Base-by-base conservation (phyloP, 2,329 filamentous ascomycete genomes). In the Cytospora piceae region DNA sequence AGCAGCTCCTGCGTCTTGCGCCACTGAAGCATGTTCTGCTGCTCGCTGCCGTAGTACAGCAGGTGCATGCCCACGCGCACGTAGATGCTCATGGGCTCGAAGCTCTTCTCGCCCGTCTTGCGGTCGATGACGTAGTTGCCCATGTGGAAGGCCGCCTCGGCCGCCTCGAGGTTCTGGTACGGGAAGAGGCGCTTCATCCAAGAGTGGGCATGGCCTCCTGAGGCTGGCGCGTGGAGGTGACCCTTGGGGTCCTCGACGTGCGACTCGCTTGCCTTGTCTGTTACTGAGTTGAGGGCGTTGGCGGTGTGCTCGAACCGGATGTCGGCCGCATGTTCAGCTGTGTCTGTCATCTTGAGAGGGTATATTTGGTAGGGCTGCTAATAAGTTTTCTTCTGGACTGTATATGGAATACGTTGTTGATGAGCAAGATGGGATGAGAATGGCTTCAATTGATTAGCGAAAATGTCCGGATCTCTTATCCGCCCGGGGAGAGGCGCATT, bases 81-180 rank as follows among this genome's bases (percentile, higher is more conserved):
- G 67, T 79, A 79, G 66, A 80, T 74, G 65, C 72, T 74, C 78
- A 80, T 80, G 32, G 75, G 70, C 67, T 80, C 78, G 63, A 77
- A 80, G 7, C 70, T 69, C 72, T 77, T 79, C 61, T 73, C 60
- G n/a, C 77, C 75, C 0, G 77, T 79, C 55, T 71, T 57, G 31
- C 77, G 74, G 67, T 79, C 77, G 32, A 79, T 74, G 51, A 80
- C 77, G 70, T 79, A 80, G 71, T 80, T 80, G 46, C 78, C 78
- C 68, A 79, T 67, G 62, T 80, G 77, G 70, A 73, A 78, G 15
- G 72, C 68, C 12, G 63, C 70, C 61, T 79, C 77, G 56, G 78
- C 67, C 15, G 73, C 71, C 61, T 77, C 70, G 34, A 78, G 68
- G 22, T 39, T 58, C 12, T 61, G 53, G 62, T 61, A 63, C 20